Percentiles rank a stretch among this genome's conserved stretches.
phyloP scores from a whole-genome alignment of 208 protist species.

The Wallacemonas collosoma region DNA sequence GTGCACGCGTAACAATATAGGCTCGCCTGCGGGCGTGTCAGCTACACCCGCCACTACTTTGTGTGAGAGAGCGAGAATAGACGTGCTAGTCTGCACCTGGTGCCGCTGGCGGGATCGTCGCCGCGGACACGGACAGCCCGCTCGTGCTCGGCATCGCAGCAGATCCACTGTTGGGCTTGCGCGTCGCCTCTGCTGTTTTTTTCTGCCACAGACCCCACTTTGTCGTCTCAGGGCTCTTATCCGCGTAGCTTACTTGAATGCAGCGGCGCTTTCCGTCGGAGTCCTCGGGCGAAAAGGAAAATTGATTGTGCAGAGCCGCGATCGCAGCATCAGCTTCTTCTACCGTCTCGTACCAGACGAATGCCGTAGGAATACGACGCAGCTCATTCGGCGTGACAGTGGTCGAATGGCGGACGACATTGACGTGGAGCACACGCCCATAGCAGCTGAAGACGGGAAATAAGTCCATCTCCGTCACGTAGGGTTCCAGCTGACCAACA shows the following conservation, averaged over 20 bases:
- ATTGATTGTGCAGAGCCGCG: constrained; percentile 65
- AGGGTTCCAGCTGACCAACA: constrained; percentile 70
- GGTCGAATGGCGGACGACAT: constrained; percentile 63
- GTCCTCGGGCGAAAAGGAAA: constrained; percentile 61
- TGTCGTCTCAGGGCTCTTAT: constrained; percentile 53
- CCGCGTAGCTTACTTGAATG: constrained; percentile 74
- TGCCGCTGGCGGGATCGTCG: too few relatives aligned
- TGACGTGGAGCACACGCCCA: constrained; percentile 59
- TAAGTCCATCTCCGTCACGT: constrained; percentile 64
- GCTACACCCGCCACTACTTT: too few relatives aligned
- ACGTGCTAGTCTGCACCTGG: too few relatives aligned
- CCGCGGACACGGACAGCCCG: too few relatives aligned
- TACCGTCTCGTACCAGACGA: constrained; percentile 69
- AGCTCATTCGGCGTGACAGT: constrained; percentile 62
- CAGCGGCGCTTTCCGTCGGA: constrained; percentile 55
- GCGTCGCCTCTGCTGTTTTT: constrained; percentile 32
- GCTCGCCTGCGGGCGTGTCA: too few relatives aligned
- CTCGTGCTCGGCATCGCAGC: too few relatives aligned
- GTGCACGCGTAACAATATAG: too few relatives aligned
- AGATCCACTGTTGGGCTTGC: background rate
- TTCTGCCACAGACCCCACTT: constrained; percentile 49
- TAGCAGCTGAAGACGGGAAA: constrained; percentile 65
- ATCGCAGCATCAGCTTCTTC: constrained; percentile 67
- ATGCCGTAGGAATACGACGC: constrained; percentile 56
- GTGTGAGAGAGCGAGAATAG: too few relatives aligned